Percentiles rank a stretch among this genome's conserved stretches.
phyloP scores from a whole-genome alignment of 2,329 filamentous ascomycete genomes.

The Emmonsia crescens region DNA sequence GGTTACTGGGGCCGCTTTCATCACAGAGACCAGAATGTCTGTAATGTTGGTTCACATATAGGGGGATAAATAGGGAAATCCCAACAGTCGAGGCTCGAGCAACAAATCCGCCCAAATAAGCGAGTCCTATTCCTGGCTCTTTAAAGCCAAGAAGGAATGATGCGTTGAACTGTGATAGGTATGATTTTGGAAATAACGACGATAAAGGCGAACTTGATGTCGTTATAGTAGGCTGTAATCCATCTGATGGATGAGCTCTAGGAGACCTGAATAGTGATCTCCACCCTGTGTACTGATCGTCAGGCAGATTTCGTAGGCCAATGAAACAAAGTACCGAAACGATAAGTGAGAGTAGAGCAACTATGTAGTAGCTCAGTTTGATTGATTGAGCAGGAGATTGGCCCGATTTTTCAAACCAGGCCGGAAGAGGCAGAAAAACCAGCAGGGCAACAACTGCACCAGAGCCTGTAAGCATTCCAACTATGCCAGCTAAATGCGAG shows the following conservation, averaged over 20 bases:
- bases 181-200: slow-evolving; percentile 14
- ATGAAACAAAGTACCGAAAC: slow-evolving; percentile 68
- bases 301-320: slow-evolving; percentile 56
- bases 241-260: slow-evolving; percentile 1
- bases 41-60: slow-evolving; percentile 88
- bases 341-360: slow-evolving; percentile 58
- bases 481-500: slow-evolving; percentile 68
- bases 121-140: slow-evolving; percentile 69
- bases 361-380: slow-evolving; percentile 76
- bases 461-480: slow-evolving; percentile 85
- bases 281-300: slow-evolving; percentile 71
- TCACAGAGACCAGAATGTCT: slow-evolving; percentile 69
- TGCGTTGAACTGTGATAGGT: slow-evolving; percentile 48
- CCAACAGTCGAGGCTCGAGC: slow-evolving; percentile 89
- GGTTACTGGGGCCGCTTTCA: slow-evolving; percentile 22
- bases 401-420: slow-evolving; percentile 63
- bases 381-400: slow-evolving; percentile 64
- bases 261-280: slow-evolving; percentile 35
- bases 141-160: slow-evolving; percentile 60
- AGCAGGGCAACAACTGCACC: slow-evolving; percentile 76
- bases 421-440: slow-evolving; percentile 78
- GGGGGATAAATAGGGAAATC: slow-evolving; percentile 86
- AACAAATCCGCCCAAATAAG: slow-evolving; percentile 89
- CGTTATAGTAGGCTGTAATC: background rate
- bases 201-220: background rate